These are phyloP conservation scores for Ophiostoma piceae DNA, from an alignment of 2,329 filamentous ascomycete species.

Conservation along the genomic window DNA sequence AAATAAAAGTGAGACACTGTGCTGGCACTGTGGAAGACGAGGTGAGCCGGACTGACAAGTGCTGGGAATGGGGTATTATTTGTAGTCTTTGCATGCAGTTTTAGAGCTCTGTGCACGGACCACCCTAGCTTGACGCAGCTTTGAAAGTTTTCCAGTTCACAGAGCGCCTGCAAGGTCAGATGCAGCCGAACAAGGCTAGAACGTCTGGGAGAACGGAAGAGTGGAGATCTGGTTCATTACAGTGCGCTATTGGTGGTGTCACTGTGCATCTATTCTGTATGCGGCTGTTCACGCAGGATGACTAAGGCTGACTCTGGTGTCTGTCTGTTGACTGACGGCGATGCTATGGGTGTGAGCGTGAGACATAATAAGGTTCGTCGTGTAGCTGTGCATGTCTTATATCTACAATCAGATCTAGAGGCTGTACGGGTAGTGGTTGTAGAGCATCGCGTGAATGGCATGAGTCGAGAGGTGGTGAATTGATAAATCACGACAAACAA, in stretches of 20 bases:
- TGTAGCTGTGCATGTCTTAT: neutral
- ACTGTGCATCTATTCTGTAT: neutral
- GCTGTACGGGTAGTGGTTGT: too few relatives aligned
- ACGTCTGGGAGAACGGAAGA: neutral
- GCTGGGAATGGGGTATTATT: constrained; percentile 7
- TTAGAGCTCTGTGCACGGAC: constrained; percentile 17
- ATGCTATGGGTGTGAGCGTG: neutral
- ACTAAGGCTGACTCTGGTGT: neutral
- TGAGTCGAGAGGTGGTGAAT: neutral
- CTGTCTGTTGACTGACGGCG: neutral
- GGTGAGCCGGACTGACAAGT: neutral
- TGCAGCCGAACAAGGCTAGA: constrained; percentile 16
- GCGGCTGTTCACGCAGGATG: neutral
- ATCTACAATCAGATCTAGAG: neutral
- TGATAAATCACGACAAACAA: too few relatives aligned
- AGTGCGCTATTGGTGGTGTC: neutral
- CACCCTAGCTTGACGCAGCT: neutral
- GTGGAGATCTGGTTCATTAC: neutral
- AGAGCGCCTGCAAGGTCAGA: neutral
- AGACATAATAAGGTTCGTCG: neutral
- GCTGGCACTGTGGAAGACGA: constrained; percentile 5
- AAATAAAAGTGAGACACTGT: neutral
- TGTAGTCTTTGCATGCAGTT: neutral
- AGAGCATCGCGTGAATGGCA: neutral
- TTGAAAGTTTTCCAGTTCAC: neutral